These are phyloP conservation scores for Scalesia atractyloides DNA, from an alignment of 129 eudicot genomes.

Conservation along the genomic window DNA sequence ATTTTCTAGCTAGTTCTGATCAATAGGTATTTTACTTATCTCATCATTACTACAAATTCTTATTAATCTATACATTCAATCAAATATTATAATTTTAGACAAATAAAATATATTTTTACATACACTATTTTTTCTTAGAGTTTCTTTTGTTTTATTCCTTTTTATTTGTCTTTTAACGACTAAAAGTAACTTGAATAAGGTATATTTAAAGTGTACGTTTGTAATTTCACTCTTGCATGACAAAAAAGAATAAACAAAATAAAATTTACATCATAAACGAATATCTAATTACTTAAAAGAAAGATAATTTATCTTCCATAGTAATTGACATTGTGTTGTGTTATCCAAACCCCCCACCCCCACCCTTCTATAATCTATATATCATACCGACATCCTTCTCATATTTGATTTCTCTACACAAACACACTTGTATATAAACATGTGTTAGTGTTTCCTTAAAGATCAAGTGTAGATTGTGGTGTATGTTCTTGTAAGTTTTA, in stretches of 20 bases:
- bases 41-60: too few relatives aligned
- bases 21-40: too few relatives aligned
- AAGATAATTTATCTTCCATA: not conserved
- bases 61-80: too few relatives aligned
- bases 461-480: not conserved
- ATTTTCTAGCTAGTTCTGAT: too few relatives aligned
- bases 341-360: not conserved
- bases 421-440: not conserved
- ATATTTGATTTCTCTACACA: not conserved
- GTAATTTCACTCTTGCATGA: too few relatives aligned
- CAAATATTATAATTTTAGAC: too few relatives aligned
- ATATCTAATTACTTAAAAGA: not conserved
- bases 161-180: too few relatives aligned
- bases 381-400: not conserved
- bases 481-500: not conserved
- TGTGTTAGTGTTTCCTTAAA: slow-evolving; percentile 1
- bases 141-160: too few relatives aligned
- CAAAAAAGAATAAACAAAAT: not conserved
- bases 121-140: too few relatives aligned
- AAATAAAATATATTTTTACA: too few relatives aligned
- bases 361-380: not conserved
- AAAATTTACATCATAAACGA: not conserved
- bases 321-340: not conserved
- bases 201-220: too few relatives aligned
- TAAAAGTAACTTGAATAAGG: too few relatives aligned